Evolutionary conservation across 306 rosid species (phyloP), one percentile per base, ranked within the genome.

Genomic region (Glycine tomentella): DNA sequence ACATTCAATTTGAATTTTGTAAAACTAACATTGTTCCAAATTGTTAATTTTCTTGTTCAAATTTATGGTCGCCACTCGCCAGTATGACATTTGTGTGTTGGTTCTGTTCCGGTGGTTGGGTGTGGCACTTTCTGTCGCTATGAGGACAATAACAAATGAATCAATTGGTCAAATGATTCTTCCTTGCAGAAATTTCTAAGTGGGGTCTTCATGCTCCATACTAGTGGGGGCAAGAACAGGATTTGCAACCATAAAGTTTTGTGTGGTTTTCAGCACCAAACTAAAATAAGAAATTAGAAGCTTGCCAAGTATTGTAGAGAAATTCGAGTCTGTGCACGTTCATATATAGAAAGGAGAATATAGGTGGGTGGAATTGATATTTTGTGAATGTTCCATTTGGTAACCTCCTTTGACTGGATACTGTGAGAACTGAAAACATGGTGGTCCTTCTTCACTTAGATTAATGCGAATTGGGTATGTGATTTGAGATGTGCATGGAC

Each of bases 151-250:
- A 75, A 49, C 72, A 36, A 17, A 16, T 55, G 4, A 38, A 80
- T 75, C 76, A 74, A 84, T 64, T 36, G 73, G 87, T 75, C 90
- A 87, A 80, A 83, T 83, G 84, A 85, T 81, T 79, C 86, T 79
- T 76, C 85, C 31, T 52, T 49, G 0, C 68, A 50, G 48, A 84
- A 83, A 79, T 67, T 83, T 71, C 71, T 15, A 55, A 58, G 89
- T 79, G 88, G 92, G 89, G 83, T 80, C 76, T 78, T 85, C 69
- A 31, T 83, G 90, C 84, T 85, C 72, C 67, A 38, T 33, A 33
- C 40, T 9, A 42, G 38, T 11, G 50, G 75, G 75, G 69, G 50
- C 79, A 64, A 44, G 14, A 53, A 51, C 80, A 64, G 34, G 75
- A 81, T 81, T 74, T 42, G 59, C 33, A 34, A 70, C 42, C 66